Conservation (phyloP, 1,284 basidiomycete genomes). For the Ceratobasidium sp. region DNA sequence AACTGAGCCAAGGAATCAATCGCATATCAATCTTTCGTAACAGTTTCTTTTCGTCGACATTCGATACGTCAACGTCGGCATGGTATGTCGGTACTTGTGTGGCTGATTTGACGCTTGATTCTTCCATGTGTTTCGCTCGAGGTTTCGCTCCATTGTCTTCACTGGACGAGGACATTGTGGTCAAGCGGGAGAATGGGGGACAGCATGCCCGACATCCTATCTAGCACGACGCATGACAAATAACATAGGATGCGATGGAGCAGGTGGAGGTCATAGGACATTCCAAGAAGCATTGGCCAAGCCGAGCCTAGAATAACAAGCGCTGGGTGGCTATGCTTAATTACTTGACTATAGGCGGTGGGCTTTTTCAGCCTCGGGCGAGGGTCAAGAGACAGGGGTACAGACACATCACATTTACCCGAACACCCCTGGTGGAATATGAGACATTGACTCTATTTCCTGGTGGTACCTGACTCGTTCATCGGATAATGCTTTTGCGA, state of each 20-base stretch:
- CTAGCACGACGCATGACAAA: constrained; percentile 14
- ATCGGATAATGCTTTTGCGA: background rate
- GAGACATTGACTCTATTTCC: background rate
- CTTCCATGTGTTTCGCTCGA: constrained; percentile 8
- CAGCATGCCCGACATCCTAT: background rate
- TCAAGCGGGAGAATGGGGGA: background rate
- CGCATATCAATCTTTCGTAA: constrained; percentile 47
- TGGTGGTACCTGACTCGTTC: background rate
- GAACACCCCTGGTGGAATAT: too few species aligned
- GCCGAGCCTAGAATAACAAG: constrained; percentile 4
- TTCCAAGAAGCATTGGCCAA: constrained; percentile 24
- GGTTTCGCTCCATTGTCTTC: constrained; percentile 3
- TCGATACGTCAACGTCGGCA: constrained; percentile 29
- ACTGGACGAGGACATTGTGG: constrained; percentile 4
- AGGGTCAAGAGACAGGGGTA: background rate
- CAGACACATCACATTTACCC: background rate
- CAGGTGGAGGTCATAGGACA: background rate
- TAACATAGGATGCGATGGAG: background rate
- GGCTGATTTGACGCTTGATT: background rate
- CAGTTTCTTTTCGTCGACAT: constrained; percentile 46
- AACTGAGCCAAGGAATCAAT: constrained; percentile 46
- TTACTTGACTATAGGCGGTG: background rate
- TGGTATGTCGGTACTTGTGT: constrained; percentile 16
- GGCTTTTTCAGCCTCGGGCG: background rate
- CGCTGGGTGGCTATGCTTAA: background rate